Evolutionary conservation across 768 basidiomycete species (phyloP), one percentile per base, ranked within the genome.

Genomic region (Kwoniella botswanensis): DNA sequence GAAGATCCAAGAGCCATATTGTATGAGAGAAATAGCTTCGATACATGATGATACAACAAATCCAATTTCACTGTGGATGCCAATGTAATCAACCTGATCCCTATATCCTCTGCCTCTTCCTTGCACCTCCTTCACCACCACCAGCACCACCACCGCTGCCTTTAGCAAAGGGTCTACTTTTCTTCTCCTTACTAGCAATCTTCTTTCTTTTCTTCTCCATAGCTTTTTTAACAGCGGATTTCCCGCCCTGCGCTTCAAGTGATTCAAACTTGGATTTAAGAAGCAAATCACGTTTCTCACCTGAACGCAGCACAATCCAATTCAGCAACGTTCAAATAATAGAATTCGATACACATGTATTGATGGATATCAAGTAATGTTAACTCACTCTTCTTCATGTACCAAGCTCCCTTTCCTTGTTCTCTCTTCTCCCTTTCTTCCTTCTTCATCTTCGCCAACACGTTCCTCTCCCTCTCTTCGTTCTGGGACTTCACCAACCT

Each of bases 151-250:
- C 53, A 22, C 22, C n/a, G 29, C 74, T 55, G 7, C 78, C 79
- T 59, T 63, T 69, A 13, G 86, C 79, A 80, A 89, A 90, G 13
- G 94, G 94, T 64, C 93, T 86, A 67, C 88, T 90, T 77, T 88
- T 91, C 84, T 95, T 96, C 86, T 96, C 94, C 83, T 92, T 94
- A 83, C 93, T 92, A 62, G 87, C 87, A 21, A 90, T 85, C 86
- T 94, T 96, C 83, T 89, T 92, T 84, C 92, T 90, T 82, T 90
- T 94, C 87, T 92, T 95, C 76, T 92, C 92, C 35, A 96, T 89
- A 5, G 89, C 92, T 83, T 91, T 94, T 80, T 91, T 92, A 63
- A 95, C 92, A 0, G 93, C 93, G 3, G 86, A 84, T 73, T 88
- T 89, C 9, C 95, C 94, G 4, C 93, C 94, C 67, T 88, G 85